These are phyloP conservation scores for Musa beccarii DNA, from an alignment of 176 grass and related monocot species.

Conservation along the genomic window DNA sequence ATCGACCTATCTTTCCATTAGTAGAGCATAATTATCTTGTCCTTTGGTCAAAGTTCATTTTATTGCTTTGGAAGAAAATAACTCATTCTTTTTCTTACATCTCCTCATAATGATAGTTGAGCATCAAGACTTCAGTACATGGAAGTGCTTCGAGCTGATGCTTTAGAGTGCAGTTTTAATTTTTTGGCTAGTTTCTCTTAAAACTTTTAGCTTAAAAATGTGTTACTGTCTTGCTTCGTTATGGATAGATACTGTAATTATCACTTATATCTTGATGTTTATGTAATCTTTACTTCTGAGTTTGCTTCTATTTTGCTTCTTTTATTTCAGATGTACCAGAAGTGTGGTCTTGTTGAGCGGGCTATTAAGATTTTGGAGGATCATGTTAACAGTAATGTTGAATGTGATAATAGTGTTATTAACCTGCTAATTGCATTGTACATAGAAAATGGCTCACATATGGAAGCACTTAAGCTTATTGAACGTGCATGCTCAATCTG, in stretches of 20 bases:
- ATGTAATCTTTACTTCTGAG: not conserved
- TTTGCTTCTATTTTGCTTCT: not conserved
- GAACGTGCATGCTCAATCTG: constrained; percentile 26
- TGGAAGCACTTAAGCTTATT: constrained; percentile 59
- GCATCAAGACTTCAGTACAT: not conserved
- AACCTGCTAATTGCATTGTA: constrained; percentile 62
- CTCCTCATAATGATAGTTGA: not conserved
- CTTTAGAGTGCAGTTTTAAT: not conserved
- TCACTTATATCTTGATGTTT: not conserved
- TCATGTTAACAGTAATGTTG: constrained; percentile 29
- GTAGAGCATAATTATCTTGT: not conserved
- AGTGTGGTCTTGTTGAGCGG: constrained; percentile 51
- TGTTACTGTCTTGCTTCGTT: not conserved
- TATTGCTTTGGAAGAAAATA: no score
- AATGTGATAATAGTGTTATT: constrained; percentile 36
- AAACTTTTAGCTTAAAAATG: not conserved
- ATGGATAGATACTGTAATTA: not conserved
- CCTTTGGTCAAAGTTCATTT: not conserved
- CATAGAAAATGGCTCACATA: constrained; percentile 50
- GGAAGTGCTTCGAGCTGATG: not conserved
- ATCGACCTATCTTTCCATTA: not conserved
- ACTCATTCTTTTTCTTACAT: no score
- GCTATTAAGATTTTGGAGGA: constrained; percentile 79
- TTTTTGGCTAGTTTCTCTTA: not conserved
- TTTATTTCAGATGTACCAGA: constrained; percentile 72